These are phyloP conservation scores for Dictyostelium capitatum DNA, from an alignment of 78 protist genomes.

Conservation along the genomic window DNA sequence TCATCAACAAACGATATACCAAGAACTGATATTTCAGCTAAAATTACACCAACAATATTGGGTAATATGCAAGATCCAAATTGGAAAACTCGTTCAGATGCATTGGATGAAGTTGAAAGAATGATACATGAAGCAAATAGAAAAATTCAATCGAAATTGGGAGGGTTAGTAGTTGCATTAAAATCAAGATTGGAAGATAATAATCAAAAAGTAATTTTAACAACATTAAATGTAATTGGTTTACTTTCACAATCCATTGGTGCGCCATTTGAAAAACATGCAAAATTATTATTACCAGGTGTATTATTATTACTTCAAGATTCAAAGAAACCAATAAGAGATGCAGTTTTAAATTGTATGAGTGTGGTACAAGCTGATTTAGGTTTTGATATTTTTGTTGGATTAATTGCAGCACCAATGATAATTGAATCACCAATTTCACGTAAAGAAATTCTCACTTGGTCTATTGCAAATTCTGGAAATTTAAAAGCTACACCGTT, in stretches of 20 bases:
- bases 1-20: constrained; percentile 42
- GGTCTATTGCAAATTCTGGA: constrained; percentile 18
- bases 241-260: constrained; percentile 39
- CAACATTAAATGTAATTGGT: constrained; percentile 42
- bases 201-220: constrained; percentile 65
- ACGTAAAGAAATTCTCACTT: constrained; percentile 45
- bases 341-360: constrained; percentile 38
- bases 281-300: constrained; percentile 29
- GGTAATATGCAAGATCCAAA: constrained; percentile 32
- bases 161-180: constrained; percentile 10
- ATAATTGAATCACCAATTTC: constrained; percentile 14
- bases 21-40: constrained; percentile 57
- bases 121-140: constrained; percentile 66
- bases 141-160: constrained; percentile 75
- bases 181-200: constrained; percentile 47
- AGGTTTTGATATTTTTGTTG: constrained; percentile 53
- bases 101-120: constrained; percentile 63
- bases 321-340: constrained; percentile 59
- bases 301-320: constrained; percentile 25
- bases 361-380: neutral
- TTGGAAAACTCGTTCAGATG: constrained; percentile 74
- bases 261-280: constrained; percentile 54
- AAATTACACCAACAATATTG: constrained; percentile 3
- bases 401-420: constrained; percentile 17
- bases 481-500: constrained; percentile 3